These are phyloP conservation scores for Pilatotrama ljubarskyi DNA, from an alignment of 768 basidiomycete species.

Conservation along the genomic window DNA sequence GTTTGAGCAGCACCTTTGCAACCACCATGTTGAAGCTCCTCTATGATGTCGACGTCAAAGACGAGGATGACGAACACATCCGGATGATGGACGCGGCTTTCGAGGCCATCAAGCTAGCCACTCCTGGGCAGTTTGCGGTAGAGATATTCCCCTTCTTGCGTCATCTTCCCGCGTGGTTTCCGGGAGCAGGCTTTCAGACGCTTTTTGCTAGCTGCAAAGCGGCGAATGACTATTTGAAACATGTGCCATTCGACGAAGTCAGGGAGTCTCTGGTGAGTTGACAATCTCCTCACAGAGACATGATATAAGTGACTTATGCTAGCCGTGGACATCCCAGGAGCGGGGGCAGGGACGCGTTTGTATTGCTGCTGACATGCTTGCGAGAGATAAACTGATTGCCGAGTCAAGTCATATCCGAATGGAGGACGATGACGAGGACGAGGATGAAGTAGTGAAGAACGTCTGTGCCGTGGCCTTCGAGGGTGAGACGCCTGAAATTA, in stretches of 20 bases:
- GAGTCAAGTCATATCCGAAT: background rate
- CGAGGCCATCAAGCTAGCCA: background rate
- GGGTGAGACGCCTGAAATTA: background rate
- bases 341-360: background rate
- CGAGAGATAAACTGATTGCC: background rate
- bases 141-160: conserved; percentile 17
- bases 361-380: background rate
- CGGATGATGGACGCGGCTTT: background rate
- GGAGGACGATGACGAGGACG: no score
- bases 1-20: background rate
- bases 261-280: background rate
- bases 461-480: background rate
- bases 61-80: background rate
- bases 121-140: background rate
- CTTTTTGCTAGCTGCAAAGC: background rate
- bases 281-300: background rate
- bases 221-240: background rate
- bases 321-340: background rate
- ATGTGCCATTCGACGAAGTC: background rate
- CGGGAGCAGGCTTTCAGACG: conserved; percentile 27
- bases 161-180: conserved; percentile 29
- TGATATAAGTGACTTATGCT: background rate
- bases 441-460: background rate
- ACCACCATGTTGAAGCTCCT: conserved; percentile 20
- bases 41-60: conserved; percentile 16